Evolutionary conservation across 2,329 filamentous ascomycete species (phyloP).

Genomic region (Aspergillus floridensis): DNA sequence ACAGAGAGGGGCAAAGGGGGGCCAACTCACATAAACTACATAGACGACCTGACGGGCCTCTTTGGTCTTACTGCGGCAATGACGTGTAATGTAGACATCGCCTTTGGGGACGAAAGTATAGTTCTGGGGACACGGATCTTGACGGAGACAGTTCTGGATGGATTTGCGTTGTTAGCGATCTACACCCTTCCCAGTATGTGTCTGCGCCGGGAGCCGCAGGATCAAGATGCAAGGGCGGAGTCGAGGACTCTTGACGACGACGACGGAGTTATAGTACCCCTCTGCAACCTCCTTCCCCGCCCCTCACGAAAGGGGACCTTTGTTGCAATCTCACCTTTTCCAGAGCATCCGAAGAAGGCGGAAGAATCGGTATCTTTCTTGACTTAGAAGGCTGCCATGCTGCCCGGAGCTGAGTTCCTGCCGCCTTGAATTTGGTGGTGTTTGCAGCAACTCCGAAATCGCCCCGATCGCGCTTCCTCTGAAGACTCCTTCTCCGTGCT

Average conservation of each 20-base stretch:
- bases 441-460: slow-evolving; percentile 3
- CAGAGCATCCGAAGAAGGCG: slow-evolving; percentile 24
- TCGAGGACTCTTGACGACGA: neutral
- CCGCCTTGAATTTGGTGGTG: slow-evolving; percentile 5
- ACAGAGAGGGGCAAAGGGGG: neutral
- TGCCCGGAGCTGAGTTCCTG: neutral
- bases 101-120: slow-evolving; percentile 45
- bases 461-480: slow-evolving; percentile 7
- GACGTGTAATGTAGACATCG: slow-evolving; percentile 43
- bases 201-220: slow-evolving; percentile 9
- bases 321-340: slow-evolving; percentile 25
- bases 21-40: slow-evolving; percentile 35
- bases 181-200: neutral
- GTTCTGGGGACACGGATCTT: slow-evolving; percentile 25
- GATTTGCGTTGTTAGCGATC: slow-evolving; percentile 7
- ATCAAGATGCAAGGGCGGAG: neutral
- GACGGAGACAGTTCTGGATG: slow-evolving; percentile 32
- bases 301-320: neutral
- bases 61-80: slow-evolving; percentile 40
- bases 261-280: neutral
- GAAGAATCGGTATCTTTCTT: slow-evolving; percentile 13
- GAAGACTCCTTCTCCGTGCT: slow-evolving; percentile 11
- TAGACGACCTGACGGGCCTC: slow-evolving; percentile 32
- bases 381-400: neutral
- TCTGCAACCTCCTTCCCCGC: neutral